A percentile compares a stretch with the other conserved stretches of the same genome.
phyloP scores from a whole-genome alignment of 257 asterid genomes.

The Craterostigma plantagineum region DNA sequence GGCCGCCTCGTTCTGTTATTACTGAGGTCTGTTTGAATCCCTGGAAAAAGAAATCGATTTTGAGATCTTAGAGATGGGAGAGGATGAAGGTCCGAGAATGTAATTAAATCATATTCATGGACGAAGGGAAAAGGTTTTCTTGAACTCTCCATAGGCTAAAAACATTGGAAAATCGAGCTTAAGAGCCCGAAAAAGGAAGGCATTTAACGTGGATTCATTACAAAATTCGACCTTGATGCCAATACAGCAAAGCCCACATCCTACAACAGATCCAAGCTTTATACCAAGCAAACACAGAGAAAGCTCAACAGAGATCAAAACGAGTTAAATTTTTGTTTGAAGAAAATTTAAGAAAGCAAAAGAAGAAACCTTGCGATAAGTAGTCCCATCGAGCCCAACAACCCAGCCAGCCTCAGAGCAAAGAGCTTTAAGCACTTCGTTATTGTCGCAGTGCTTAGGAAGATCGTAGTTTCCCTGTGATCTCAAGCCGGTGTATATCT shows the following conservation, averaged over 20 bases:
- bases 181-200: no score
- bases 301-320: constrained; percentile 1
- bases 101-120: not conserved
- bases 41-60: constrained; percentile 12
- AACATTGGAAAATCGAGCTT: no score
- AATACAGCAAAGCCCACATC: no score
- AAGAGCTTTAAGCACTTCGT: constrained; percentile 34
- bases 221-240: no score
- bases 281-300: not conserved
- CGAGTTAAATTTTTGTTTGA: no score
- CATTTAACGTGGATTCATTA: no score
- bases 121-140: not conserved
- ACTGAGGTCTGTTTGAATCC: constrained; percentile 75
- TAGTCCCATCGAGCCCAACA: constrained; percentile 36
- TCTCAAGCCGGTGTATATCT: constrained; percentile 26
- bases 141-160: no score
- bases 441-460: constrained; percentile 36
- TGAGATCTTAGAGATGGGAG: not conserved
- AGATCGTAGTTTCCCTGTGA: constrained; percentile 29
- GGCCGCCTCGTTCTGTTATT: constrained; percentile 80
- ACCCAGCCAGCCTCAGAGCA: constrained; percentile 39
- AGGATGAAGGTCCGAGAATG: not conserved
- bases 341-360: not conserved
- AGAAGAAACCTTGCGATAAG: constrained; percentile 28
- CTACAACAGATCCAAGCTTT: not conserved